These are phyloP conservation scores for Paramecium primaurelia DNA, from an alignment of 73 alveolate genomes.

Conservation along the genomic window DNA sequence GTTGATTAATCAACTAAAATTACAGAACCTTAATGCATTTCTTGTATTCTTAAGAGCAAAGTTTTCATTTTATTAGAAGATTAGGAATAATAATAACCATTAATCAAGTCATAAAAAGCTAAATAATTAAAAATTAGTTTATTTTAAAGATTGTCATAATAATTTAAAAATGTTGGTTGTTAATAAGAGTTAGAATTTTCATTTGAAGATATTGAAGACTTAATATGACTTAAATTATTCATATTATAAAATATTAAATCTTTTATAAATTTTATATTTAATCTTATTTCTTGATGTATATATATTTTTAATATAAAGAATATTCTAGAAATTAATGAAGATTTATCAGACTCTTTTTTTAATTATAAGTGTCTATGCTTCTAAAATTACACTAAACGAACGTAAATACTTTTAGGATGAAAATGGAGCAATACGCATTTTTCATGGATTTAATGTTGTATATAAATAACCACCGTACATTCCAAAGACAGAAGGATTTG, in stretches of 20 bases:
- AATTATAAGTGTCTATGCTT: neutral
- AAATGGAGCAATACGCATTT: neutral
- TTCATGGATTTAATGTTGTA: conserved; percentile 73
- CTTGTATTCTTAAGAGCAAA: neutral
- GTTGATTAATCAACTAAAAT: neutral
- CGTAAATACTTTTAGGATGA: neutral
- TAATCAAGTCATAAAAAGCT: neutral
- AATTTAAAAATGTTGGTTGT: neutral
- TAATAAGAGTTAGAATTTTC: neutral
- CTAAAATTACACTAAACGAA: neutral
- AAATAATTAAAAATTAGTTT: neutral
- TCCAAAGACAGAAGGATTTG: conserved; percentile 76
- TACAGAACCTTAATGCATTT: neutral
- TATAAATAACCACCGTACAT: conserved; percentile 74
- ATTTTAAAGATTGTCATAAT: neutral
- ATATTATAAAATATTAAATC: neutral
- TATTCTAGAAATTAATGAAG: neutral
- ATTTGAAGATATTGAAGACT: neutral
- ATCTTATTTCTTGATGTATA: neutral
- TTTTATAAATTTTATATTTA: neutral
- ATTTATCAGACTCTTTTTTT: neutral
- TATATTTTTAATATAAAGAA: too few relatives aligned
- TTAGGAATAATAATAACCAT: neutral
- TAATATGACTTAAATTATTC: neutral
- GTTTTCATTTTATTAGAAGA: neutral